Evolutionary conservation across 202 grass and related monocot genomes (phyloP).

Genomic region (Schoenoplectus tabernaemontani): DNA sequence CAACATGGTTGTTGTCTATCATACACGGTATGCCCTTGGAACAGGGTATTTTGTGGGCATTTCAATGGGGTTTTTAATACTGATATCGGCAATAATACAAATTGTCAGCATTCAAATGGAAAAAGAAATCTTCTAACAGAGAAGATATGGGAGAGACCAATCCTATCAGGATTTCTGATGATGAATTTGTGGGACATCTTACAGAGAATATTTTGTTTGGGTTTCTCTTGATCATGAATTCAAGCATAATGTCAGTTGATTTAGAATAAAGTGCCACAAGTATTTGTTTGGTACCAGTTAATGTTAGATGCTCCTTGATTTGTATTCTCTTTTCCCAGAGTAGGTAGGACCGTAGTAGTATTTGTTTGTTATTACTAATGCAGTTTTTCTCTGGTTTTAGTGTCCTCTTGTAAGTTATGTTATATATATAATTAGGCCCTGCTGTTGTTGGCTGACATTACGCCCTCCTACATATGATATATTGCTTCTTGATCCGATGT

Average conservation of each 20-base stretch:
- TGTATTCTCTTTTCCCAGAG: not conserved
- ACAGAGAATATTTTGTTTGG: not conserved
- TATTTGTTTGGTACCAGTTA: not conserved
- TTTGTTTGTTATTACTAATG: too few species aligned
- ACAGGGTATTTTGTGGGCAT: not conserved
- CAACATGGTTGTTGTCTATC: not conserved
- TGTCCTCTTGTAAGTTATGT: not conserved
- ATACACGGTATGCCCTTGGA: not conserved
- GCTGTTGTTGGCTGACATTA: too few species aligned
- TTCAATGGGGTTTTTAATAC: not conserved
- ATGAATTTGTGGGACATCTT: not conserved
- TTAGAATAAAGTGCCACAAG: not conserved
- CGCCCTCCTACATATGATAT: not conserved
- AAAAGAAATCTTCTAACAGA: not conserved
- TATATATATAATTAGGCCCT: too few species aligned
- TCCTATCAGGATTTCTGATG: not conserved
- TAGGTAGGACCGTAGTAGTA: too few species aligned
- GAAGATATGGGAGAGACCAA: not conserved
- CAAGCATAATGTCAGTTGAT: not conserved
- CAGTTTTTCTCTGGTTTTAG: not conserved
- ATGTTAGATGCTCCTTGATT: not conserved
- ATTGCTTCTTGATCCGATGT: too few species aligned
- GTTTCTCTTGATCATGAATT: not conserved
- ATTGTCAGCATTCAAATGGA: not conserved
- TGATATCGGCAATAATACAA: not conserved